A percentile compares a stretch with the other conserved stretches of the same genome.
Conservation (phyloP, 2,329 filamentous ascomycete species). For the Trichoderma koningii region DNA sequence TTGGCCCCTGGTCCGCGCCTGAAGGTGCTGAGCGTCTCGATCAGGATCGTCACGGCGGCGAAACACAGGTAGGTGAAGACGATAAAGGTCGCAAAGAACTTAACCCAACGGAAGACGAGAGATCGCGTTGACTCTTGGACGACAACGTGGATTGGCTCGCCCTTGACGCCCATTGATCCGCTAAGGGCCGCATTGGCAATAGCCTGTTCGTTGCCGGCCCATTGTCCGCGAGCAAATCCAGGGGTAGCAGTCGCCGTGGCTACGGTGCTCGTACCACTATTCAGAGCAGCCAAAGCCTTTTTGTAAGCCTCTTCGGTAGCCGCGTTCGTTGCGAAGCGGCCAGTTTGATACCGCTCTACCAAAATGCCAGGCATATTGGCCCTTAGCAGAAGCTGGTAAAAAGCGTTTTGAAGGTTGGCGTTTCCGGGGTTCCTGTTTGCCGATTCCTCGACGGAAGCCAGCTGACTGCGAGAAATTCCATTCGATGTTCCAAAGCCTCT, state of each 20-base stretch:
- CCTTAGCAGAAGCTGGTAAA: conserved; percentile 87
- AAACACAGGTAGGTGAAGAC: conserved; percentile 78
- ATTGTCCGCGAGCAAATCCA: conserved; percentile 35
- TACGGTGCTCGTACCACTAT: conserved; percentile 36
- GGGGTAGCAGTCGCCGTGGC: conserved; percentile 32
- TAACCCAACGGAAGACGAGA: conserved; percentile 86
- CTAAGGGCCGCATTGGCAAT: conserved; percentile 36
- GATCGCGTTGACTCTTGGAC: conserved; percentile 85
- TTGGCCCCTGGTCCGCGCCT: conserved; percentile 72
- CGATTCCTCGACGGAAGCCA: conserved; percentile 84
- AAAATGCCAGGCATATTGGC: conserved; percentile 94
- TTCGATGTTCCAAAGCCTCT: conserved; percentile 48
- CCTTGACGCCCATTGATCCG: conserved; percentile 65
- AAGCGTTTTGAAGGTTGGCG: conserved; percentile 85
- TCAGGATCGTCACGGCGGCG: conserved; percentile 75
- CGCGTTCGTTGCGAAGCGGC: conserved; percentile 78
- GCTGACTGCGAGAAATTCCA: conserved; percentile 61
- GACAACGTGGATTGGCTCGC: conserved; percentile 89
- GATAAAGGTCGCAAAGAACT: conserved; percentile 77
- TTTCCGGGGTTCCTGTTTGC: conserved; percentile 92
- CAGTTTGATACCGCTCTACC: conserved; percentile 84
- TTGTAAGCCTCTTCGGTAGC: conserved; percentile 78
- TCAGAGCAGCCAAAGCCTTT: conserved; percentile 61
- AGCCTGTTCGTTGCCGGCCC: conserved; percentile 38
- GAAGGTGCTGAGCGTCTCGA: conserved; percentile 77